Conservation (phyloP, 306 rosid genomes). For the Citrullus colocynthis region DNA sequence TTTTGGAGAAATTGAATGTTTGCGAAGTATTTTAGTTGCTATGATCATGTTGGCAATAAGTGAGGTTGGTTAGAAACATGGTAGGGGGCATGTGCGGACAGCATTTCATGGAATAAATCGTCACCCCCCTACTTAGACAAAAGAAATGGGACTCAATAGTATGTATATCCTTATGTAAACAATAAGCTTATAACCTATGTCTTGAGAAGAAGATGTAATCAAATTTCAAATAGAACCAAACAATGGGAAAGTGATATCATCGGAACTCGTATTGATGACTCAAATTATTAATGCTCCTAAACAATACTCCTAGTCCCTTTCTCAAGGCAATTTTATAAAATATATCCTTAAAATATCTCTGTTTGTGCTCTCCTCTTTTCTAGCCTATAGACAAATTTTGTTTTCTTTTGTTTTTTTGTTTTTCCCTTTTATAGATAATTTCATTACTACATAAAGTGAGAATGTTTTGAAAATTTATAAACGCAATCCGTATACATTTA, state of each 20-base stretch:
- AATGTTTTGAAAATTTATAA: background rate
- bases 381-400: background rate
- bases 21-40: too few relatives aligned
- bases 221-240: background rate
- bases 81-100: too few relatives aligned
- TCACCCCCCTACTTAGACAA: too few relatives aligned
- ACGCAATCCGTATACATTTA: too few relatives aligned
- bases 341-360: background rate
- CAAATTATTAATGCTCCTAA: background rate
- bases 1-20: too few relatives aligned
- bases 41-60: too few relatives aligned
- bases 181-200: background rate
- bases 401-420: background rate
- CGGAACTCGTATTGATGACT: background rate
- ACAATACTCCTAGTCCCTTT: background rate
- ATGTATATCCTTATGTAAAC: background rate
- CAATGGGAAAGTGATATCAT: background rate
- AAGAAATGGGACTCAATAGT: too few relatives aligned
- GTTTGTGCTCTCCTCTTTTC: background rate
- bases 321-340: background rate
- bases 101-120: too few relatives aligned
- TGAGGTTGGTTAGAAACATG: too few relatives aligned
- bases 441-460: background rate
- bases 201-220: background rate
- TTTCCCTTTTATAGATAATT: background rate